These are phyloP conservation scores for Clathrospora elynae DNA, from an alignment of 2,329 filamentous ascomycete species.

Conservation along the genomic window DNA sequence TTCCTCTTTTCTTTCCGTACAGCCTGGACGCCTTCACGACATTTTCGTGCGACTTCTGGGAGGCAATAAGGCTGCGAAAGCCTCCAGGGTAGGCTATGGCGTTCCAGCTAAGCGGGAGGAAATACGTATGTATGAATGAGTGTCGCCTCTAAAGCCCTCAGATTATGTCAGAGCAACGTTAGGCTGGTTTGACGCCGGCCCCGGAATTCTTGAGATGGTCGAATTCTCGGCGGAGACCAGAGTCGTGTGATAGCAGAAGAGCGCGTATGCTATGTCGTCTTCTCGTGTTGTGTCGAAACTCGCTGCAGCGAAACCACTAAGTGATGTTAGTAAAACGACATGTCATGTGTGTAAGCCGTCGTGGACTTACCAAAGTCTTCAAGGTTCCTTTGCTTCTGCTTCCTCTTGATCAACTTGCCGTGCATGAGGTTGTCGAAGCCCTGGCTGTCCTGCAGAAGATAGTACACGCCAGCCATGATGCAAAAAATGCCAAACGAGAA, in stretches of 20 bases:
- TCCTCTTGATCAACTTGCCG: slow-evolving; percentile 81
- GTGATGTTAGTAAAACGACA: slow-evolving; percentile 59
- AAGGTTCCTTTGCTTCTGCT: slow-evolving; percentile 79
- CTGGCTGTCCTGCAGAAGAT: slow-evolving; percentile 77
- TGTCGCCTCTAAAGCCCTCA: too few relatives aligned
- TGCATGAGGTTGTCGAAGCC: slow-evolving; percentile 94
- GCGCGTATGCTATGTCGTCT: slow-evolving; percentile 67
- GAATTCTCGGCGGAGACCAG: neutral
- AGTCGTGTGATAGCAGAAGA: neutral
- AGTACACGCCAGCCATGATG: slow-evolving; percentile 77
- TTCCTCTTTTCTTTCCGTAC: too few relatives aligned
- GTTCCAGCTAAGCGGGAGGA: too few relatives aligned
- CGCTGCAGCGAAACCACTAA: slow-evolving; percentile 85
- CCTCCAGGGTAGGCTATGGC: too few relatives aligned
- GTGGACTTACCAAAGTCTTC: slow-evolving; percentile 82
- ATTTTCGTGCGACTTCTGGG: too few relatives aligned
- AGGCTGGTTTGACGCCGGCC: too few relatives aligned
- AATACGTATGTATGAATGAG: too few relatives aligned
- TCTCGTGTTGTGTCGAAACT: slow-evolving; percentile 90
- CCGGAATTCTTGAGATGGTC: too few relatives aligned
- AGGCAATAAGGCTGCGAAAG: too few relatives aligned
- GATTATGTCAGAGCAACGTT: neutral
- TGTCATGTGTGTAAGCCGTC: neutral
- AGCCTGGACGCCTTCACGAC: too few relatives aligned
- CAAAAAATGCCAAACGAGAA: slow-evolving; percentile 91